Base-by-base conservation (phyloP, 306 rosid species). In the Macrotyloma uniflorum region DNA sequence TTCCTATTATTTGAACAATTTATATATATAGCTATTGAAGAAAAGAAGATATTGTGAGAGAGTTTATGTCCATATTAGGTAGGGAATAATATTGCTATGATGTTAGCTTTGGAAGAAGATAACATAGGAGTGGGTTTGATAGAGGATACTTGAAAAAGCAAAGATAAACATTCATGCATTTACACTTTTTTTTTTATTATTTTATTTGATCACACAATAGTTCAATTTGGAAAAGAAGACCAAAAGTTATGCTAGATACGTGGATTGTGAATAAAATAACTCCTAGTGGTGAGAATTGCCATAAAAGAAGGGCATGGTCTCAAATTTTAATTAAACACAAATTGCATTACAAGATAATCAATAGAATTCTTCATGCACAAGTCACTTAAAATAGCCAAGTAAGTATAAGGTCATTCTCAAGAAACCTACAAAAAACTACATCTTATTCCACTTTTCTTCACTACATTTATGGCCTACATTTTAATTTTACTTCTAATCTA, bases 231-330 rank as follows among this genome's bases (percentile, higher is more conserved):
- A 20, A 67, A 66, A 74, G 47, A 67, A 46, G 65, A 68, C 49
- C 68, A 19, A 78, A 77, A 33, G 18, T 1, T 35, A 13, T 1
- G 72, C 18, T 43, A 74, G 46, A 46, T 36, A 36, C 14, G 6
- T 33, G 38, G 36, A 72, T 79, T 63, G 30, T 76, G 10, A 46
- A 23, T 35, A 33, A 33, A 63, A 20, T 40, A 66, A 66, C 5
- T 51, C 40, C 15, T 78, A 58, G 72, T 59, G 83, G 45, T 74
- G 61, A 77, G 54, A 70, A 81, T 77, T 81, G 75, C 70, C 83
- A 30, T 85, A 49, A 77, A 82, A 53, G 78, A 72, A 5, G 73
- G 54, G 68, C 67, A 68, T 78, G 46, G 32, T 50, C 53, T 24
- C 22, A 51, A 36, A 36, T 78, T 54, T 28, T 5, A 38, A 51